Base-by-base conservation (phyloP, 2,329 filamentous ascomycete species). In the Furcasterigmium furcatum region DNA sequence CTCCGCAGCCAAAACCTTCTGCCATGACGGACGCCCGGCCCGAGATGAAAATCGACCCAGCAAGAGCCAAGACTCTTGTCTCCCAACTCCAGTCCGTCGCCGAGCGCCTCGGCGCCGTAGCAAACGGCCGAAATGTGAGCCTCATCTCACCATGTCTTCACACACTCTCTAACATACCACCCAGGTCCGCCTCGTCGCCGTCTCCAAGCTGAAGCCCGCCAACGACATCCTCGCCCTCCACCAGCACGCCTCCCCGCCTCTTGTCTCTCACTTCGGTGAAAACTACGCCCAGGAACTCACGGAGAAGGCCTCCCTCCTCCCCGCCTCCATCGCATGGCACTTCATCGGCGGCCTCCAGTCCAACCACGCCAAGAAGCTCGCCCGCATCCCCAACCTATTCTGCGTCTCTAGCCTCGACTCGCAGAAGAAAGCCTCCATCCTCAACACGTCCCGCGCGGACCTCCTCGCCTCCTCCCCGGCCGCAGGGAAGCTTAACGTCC, bases 331-430 rank as follows among this genome's bases (percentile, higher is more conserved):
- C 54, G 78, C 79, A 57, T 99, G 94, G 94, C 94, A 99, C 67
- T 96, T 97, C 66, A 99, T 97, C 63, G 94, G 94, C 32, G 90
- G 88, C 0, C 71, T 99, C 32, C 94, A 99, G 68, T 91, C 88
- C 13, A 73, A 79, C 56, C 96, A 97, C 72, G 96, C 91, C 77
- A 91, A 90, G 58, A 80, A 81, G 36, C 79, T 99, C 9, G 89
- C 91, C 58, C 84, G 87, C 58, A 88, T 97, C 52, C 85, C 87
- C 22, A 96, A 95, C 58, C 80, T 99, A 38, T 95, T 85, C 79
- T 89, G 87, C 58, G 91, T 99, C 21, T 94, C 91, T 59, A 95
- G 88, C 58, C 84, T 99, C 40, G 94, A 99, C 67, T 84, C 80
- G 10, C 66, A 76, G 52, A 97, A 96, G 67, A 99, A 99, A 66